Conservation (phyloP, 2,329 filamentous ascomycete genomes). For the Chaetothyriales sp. region DNA sequence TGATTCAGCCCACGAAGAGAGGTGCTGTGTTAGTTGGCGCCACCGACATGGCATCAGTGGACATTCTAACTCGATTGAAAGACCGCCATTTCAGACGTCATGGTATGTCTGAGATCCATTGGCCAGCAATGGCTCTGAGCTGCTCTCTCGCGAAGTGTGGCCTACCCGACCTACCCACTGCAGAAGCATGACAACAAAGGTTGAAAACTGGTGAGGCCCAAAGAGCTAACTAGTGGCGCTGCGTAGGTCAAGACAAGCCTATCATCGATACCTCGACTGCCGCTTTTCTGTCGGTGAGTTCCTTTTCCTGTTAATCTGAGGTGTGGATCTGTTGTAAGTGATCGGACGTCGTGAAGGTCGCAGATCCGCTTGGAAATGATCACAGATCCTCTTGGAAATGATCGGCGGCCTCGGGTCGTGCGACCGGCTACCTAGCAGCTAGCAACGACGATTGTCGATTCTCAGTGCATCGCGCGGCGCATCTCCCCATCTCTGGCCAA, state of each 20-base stretch:
- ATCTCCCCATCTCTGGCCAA: too few species aligned
- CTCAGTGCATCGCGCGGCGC: too few species aligned
- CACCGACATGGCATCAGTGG: slow-evolving; percentile 9
- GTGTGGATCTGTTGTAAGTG: background rate
- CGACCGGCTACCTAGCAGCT: background rate
- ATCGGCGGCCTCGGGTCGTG: background rate
- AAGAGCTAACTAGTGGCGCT: background rate
- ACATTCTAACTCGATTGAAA: slow-evolving; percentile 8
- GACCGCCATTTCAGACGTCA: slow-evolving; percentile 11
- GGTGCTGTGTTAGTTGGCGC: background rate
- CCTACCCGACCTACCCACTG: too few species aligned
- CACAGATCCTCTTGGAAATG: too few species aligned
- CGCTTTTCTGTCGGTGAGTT: slow-evolving; percentile 27
- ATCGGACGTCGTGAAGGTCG: background rate
- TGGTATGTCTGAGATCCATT: slow-evolving; percentile 13
- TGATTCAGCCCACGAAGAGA: background rate
- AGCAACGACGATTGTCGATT: background rate
- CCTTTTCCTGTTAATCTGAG: background rate
- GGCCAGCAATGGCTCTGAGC: slow-evolving; percentile 1
- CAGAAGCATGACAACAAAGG: background rate
- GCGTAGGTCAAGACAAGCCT: slow-evolving; percentile 23
- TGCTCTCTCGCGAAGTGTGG: background rate
- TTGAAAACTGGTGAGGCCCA: background rate
- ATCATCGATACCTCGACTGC: slow-evolving; percentile 26
- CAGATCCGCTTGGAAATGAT: too few species aligned